Evolutionary conservation across 306 rosid genomes (phyloP).

Genomic region (Casuarina cunninghamiana): DNA sequence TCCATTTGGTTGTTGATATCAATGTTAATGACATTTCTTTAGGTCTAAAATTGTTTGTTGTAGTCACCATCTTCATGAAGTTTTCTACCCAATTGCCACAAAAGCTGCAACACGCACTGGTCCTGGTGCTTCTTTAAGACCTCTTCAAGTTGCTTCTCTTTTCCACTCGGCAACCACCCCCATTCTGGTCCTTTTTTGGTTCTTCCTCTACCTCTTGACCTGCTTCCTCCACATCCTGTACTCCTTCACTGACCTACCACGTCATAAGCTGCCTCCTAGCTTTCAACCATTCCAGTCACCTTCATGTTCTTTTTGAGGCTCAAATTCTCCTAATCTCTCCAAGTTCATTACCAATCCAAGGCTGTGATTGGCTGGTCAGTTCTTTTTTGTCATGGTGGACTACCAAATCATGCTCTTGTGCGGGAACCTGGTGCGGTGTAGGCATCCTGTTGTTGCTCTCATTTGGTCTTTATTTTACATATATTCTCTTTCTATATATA

Average conservation of each 20-base stretch:
- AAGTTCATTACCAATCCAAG: constrained; percentile 29
- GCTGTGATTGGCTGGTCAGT: no score
- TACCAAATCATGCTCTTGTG: no score
- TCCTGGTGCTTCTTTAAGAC: constrained; percentile 77
- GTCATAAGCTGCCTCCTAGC: constrained; percentile 48
- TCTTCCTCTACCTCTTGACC: constrained; percentile 64
- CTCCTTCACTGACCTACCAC: constrained; percentile 47
- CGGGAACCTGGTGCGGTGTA: no score
- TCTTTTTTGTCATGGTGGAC: no score
- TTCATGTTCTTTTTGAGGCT: constrained; percentile 68
- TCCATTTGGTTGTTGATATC: no score
- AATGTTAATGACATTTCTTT: no score
- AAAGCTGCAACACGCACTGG: constrained; percentile 86
- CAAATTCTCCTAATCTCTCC: constrained; percentile 82
- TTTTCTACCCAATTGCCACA: constrained; percentile 62
- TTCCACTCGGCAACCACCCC: constrained; percentile 83
- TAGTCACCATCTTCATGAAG: constrained; percentile 53
- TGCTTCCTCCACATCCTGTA: constrained; percentile 72
- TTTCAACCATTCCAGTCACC: constrained; percentile 70
- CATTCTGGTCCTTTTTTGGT: constrained; percentile 98
- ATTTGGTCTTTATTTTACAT: no score
- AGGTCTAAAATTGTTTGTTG: no score
- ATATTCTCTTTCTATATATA: no score
- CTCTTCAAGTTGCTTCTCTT: constrained; percentile 85
- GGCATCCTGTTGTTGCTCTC: no score